These are phyloP conservation scores for Scheffersomyces stipitis DNA, from an alignment of 805 yeast genomes.

Conservation along the genomic window DNA sequence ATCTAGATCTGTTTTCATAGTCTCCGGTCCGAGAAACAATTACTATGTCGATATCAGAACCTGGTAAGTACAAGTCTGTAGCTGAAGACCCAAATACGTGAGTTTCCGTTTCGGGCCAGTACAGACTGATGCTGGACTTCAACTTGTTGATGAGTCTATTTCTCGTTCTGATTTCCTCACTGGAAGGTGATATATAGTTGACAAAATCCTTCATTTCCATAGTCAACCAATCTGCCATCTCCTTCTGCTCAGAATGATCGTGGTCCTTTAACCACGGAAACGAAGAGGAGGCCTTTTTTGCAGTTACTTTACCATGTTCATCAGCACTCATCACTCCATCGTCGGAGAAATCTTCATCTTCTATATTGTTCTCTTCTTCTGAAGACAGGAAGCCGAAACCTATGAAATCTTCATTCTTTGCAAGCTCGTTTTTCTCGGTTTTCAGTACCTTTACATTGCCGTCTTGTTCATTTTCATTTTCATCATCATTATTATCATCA, in stretches of 20 bases:
- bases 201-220: conserved; percentile 83
- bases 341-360: conserved; percentile 25
- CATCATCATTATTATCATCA: conserved; percentile 6
- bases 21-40: conserved; percentile 61
- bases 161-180: conserved; percentile 66
- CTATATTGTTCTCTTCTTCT: conserved; percentile 28
- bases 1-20: conserved; percentile 59
- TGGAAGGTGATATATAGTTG: conserved; percentile 81
- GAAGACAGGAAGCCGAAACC: conserved; percentile 54
- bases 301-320: conserved; percentile 24
- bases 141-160: conserved; percentile 63
- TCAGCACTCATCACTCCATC: conserved; percentile 37
- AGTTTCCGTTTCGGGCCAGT: conserved; percentile 80
- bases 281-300: conserved; percentile 22
- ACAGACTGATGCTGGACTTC: conserved; percentile 46
- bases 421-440: conserved; percentile 32
- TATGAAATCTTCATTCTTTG: conserved; percentile 52
- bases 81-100: conserved; percentile 94
- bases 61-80: conserved; percentile 89
- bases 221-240: conserved; percentile 84
- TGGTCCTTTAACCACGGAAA: conserved; percentile 79
- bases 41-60: conserved; percentile 95
- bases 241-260: conserved; percentile 74
- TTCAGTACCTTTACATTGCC: conserved; percentile 12
- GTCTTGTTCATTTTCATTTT: conserved; percentile 4